Base-by-base conservation (phyloP, 192 early-diverging fungal genomes). In the Backusella tarrabulga region DNA sequence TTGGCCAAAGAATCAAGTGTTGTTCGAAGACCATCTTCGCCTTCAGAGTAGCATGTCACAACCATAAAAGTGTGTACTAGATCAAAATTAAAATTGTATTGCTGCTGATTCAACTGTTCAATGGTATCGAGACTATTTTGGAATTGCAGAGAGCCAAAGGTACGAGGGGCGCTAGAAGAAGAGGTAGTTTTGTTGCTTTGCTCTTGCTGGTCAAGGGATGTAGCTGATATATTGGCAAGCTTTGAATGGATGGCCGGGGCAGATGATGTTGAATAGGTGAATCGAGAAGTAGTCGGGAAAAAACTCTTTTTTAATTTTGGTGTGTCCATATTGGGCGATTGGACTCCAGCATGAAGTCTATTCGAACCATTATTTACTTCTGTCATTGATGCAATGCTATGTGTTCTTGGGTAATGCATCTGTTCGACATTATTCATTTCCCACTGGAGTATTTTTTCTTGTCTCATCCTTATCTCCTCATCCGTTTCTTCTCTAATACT, bases 41-140 rank as follows among this genome's bases (percentile, higher is more conserved):
- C 92, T 80, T 94, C 93, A 38, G 94, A 95, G 78, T 94, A 93
- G 76, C 92, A 94, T 21, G 93, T 92, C 0, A 94, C 91, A 26
- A 93, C 81, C 85, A 94, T 87, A 67, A 94, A 85, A 19, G 92
- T 92, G 77, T 93, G 90, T 40, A 92, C 83, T 12, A 92, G 81
- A 32, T 90, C 84, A 74, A 89, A 80, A 60, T 87, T 86, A 14
- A 87, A 88, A 34, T 85, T 83, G 32, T 82, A 86, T 15, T 81
- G 74, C 9, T 29, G 11, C 9, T 29, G 4, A 26, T 63, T 63
- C 9, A 12, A 29, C n/a, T 63, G 56, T 19, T 76, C 66, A 21
- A 80, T 70, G 50, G 76, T 80, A 40, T 68, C 72, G 7, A 34
- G 68, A 36, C 69, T 63, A 14, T 63, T 63, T 1, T 71, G 8